Evolutionary conservation across 345 rosid genomes (phyloP).

Genomic region (Lagerstroemia speciosa): DNA sequence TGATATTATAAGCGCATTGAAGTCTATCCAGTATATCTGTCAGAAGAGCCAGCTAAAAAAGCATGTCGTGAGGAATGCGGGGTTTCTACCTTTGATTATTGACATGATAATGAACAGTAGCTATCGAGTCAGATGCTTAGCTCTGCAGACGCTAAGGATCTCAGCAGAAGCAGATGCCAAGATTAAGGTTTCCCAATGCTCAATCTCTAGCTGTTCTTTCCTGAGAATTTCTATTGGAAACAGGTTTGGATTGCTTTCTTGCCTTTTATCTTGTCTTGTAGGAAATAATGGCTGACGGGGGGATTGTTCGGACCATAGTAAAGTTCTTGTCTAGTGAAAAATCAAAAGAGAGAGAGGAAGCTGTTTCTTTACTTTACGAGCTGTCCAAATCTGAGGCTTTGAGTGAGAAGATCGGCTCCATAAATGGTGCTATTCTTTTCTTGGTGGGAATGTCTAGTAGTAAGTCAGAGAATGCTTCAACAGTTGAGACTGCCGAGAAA

Average conservation of each 20-base stretch:
- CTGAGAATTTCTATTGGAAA: slow-evolving; percentile 3
- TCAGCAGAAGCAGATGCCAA: slow-evolving; percentile 73
- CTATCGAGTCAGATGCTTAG: slow-evolving; percentile 59
- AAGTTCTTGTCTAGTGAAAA: slow-evolving; percentile 70
- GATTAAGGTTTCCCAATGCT: slow-evolving; percentile 53
- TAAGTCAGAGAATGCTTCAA: slow-evolving; percentile 66
- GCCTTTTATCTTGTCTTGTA: slow-evolving; percentile 20
- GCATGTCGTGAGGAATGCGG: slow-evolving; percentile 54
- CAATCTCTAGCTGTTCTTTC: slow-evolving; percentile 10
- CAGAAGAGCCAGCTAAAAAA: slow-evolving; percentile 43
- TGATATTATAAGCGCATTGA: slow-evolving; percentile 52
- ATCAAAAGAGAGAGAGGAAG: slow-evolving; percentile 75
- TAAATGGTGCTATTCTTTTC: slow-evolving; percentile 82
- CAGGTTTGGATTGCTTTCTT: not conserved
- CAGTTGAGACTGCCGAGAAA: slow-evolving; percentile 79
- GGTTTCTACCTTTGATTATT: slow-evolving; percentile 61
- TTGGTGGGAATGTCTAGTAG: slow-evolving; percentile 87
- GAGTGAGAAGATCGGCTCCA: slow-evolving; percentile 83
- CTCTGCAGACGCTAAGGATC: slow-evolving; percentile 68
- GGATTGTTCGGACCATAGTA: slow-evolving; percentile 79
- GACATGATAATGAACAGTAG: slow-evolving; percentile 73
- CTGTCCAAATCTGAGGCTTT: slow-evolving; percentile 75
- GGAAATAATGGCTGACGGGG: slow-evolving; percentile 85
- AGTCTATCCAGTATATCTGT: slow-evolving; percentile 45
- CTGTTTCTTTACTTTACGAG: slow-evolving; percentile 77